These are phyloP conservation scores for Ascochyta fabae DNA, from an alignment of 2,329 filamentous ascomycete genomes.

Conservation along the genomic window DNA sequence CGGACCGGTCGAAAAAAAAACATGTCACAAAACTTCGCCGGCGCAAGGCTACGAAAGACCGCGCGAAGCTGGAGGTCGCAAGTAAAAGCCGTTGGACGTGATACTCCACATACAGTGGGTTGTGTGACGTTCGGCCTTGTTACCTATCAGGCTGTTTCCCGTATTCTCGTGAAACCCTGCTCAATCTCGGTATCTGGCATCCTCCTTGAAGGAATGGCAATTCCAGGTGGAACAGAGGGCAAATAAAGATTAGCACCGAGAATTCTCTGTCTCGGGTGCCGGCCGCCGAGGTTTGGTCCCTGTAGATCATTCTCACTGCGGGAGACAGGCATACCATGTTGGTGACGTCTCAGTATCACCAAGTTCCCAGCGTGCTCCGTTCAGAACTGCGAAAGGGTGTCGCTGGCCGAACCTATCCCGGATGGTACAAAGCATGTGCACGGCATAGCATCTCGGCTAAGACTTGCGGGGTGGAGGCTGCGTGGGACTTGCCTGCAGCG, in stretches of 20 bases:
- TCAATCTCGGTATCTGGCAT: constrained; percentile 11
- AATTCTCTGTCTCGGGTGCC: constrained; percentile 11
- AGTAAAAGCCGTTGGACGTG: constrained; percentile 6
- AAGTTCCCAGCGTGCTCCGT: not conserved
- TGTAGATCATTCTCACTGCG: constrained; percentile 16
- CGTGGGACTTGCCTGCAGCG: constrained; percentile 7
- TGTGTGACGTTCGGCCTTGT: constrained; percentile 8
- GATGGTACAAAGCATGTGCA: not conserved
- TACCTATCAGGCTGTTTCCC: not conserved
- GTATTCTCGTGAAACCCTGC: constrained; percentile 11
- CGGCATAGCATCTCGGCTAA: constrained; percentile 3
- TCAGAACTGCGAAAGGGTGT: constrained; percentile 14
- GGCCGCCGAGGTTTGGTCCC: constrained; percentile 13
- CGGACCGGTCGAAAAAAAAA: constrained; percentile 2
- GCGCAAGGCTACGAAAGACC: constrained; percentile 9
- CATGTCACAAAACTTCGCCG: constrained; percentile 1
- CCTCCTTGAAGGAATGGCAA: constrained; percentile 2
- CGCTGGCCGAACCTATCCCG: not conserved
- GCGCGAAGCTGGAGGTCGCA: constrained; percentile 8
- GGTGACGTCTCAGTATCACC: constrained; percentile 11
- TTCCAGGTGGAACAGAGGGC: constrained; percentile 13
- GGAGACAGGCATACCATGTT: constrained; percentile 17
- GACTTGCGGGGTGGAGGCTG: not conserved
- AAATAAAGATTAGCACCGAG: constrained; percentile 15
- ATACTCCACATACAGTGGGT: constrained; percentile 7